Conservation (phyloP, 2,329 filamentous ascomycete species). For the Xylariales sp. region DNA sequence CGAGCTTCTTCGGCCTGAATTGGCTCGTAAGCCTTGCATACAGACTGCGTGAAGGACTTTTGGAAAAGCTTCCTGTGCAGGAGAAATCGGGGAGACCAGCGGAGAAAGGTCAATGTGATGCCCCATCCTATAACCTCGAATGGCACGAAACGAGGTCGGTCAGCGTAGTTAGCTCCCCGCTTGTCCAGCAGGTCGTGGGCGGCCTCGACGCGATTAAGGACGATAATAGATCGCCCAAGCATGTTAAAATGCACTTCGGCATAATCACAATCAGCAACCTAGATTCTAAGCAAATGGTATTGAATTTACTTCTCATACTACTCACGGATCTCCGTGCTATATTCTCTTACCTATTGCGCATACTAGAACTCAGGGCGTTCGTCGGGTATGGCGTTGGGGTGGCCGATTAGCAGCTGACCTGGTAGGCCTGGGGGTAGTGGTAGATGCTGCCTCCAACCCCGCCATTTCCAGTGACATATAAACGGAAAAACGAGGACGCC, state of each 20-base stretch:
- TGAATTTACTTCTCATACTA: neutral
- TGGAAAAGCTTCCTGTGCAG: conserved; percentile 59
- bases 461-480: neutral
- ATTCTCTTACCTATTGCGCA: conserved; percentile 32
- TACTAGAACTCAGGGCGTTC: conserved; percentile 36
- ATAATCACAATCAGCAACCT: neutral
- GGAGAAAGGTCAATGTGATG: conserved; percentile 35
- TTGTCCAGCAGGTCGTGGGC: conserved; percentile 60
- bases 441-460: neutral
- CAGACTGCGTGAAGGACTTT: conserved; percentile 56
- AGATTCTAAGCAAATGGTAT: neutral
- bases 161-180: conserved; percentile 57
- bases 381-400: conserved; percentile 40
- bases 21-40: conserved; percentile 48
- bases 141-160: conserved; percentile 57
- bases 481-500: conserved; percentile 1
- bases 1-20: conserved; percentile 40
- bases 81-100: conserved; percentile 54
- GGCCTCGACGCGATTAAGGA: conserved; percentile 57
- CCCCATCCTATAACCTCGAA: conserved; percentile 38
- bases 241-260: conserved; percentile 44
- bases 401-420: conserved; percentile 40
- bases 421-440: conserved; percentile 38
- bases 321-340: conserved; percentile 42
- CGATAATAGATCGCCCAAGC: conserved; percentile 54